Evolutionary conservation across 164 flowering plant genomes (phyloP).

Genomic region (Amborella trichopoda): DNA sequence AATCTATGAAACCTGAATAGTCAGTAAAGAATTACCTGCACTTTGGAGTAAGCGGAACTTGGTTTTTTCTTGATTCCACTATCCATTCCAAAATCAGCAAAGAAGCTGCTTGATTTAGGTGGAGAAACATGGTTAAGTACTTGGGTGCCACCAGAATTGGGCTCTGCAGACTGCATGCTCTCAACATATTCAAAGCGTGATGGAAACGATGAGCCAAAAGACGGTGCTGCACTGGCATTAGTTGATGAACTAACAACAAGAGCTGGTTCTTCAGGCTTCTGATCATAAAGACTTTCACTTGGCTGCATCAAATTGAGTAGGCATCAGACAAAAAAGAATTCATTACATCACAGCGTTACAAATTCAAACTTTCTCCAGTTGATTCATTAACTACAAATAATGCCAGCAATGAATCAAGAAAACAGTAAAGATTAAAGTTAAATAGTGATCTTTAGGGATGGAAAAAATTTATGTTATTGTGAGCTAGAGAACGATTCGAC

Average conservation of each 20-base stretch:
- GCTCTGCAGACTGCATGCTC: slow-evolving; percentile 37
- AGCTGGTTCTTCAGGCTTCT: slow-evolving; percentile 66
- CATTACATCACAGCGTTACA: too few relatives aligned
- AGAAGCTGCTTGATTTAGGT: slow-evolving; percentile 79
- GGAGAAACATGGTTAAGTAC: slow-evolving; percentile 69
- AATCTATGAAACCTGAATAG: background rate
- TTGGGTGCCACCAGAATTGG: slow-evolving; percentile 41
- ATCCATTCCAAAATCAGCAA: slow-evolving; percentile 92
- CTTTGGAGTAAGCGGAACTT: slow-evolving; percentile 54
- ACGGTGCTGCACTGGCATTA: slow-evolving; percentile 17
- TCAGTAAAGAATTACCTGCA: slow-evolving; percentile 32
- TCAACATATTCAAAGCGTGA: slow-evolving; percentile 92
- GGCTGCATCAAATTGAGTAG: too few relatives aligned
- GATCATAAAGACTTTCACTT: slow-evolving; percentile 67
- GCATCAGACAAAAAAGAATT: too few relatives aligned
- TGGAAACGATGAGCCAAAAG: slow-evolving; percentile 24
- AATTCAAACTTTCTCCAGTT: too few relatives aligned
- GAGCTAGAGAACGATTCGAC: slow-evolving; percentile 18
- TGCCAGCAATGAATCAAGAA: too few relatives aligned
- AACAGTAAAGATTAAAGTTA: too few relatives aligned
- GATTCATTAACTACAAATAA: too few relatives aligned
- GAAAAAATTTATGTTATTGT: background rate
- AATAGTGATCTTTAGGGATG: too few relatives aligned
- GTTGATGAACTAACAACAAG: slow-evolving; percentile 28
- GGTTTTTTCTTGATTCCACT: slow-evolving; percentile 55